Conservation (phyloP, 768 basidiomycete genomes). For the Chalciporus piperatus region DNA sequence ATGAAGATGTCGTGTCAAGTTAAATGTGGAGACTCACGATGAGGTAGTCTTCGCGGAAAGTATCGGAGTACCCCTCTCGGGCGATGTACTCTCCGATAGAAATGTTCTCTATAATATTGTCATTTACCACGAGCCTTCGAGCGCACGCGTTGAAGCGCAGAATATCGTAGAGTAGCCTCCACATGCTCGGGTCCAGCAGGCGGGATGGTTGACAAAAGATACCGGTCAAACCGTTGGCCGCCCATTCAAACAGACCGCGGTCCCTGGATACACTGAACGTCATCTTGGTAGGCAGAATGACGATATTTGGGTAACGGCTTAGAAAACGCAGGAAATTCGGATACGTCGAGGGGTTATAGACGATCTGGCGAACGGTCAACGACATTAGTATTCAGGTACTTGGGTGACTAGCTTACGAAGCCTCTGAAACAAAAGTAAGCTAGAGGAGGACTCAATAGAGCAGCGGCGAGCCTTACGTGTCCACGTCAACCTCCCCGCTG, state of each 20-base stretch:
- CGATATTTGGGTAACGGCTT: constrained; percentile 42
- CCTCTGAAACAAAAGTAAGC: constrained; percentile 37
- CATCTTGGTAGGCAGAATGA: constrained; percentile 64
- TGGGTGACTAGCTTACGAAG: constrained; percentile 45
- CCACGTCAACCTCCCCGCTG: constrained; percentile 51
- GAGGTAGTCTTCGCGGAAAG: constrained; percentile 72
- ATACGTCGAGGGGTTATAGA: constrained; percentile 73
- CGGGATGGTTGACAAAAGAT: constrained; percentile 68
- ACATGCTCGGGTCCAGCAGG: constrained; percentile 62
- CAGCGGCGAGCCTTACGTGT: constrained; percentile 52
- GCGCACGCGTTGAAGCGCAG: constrained; percentile 72
- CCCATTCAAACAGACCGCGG: constrained; percentile 63
- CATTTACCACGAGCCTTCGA: constrained; percentile 40
- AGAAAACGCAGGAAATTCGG: constrained; percentile 79
- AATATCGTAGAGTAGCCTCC: constrained; percentile 70
- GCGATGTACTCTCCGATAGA: constrained; percentile 57
- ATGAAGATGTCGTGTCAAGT: neutral
- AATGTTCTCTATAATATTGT: constrained; percentile 26
- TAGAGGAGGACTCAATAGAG: neutral
- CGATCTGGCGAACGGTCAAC: constrained; percentile 46
- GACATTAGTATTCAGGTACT: neutral
- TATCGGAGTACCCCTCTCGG: constrained; percentile 61
- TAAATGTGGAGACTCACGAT: constrained; percentile 45
- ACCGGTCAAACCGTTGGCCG: constrained; percentile 56
- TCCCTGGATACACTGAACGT: constrained; percentile 77